Evolutionary conservation across 139 green algal genomes (phyloP).

Genomic region (Chlorella sp.): DNA sequence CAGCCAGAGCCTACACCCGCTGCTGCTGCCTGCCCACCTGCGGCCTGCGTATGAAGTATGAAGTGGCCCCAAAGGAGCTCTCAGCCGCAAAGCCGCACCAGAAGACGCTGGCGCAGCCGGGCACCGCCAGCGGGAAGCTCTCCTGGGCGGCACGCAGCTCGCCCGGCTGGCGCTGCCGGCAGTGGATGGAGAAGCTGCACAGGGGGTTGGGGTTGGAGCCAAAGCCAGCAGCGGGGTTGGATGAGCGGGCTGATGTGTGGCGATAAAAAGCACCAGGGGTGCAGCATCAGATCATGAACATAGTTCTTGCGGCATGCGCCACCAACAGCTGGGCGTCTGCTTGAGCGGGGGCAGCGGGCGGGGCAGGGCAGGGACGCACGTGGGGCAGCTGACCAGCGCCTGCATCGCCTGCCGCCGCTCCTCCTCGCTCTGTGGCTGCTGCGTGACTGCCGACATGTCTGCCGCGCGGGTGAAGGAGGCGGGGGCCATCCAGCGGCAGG

Average conservation of each 20-base stretch:
- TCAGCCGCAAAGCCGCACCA: conserved; percentile 68
- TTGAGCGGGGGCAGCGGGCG: too few species aligned
- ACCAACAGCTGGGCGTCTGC: too few species aligned
- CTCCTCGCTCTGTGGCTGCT: conserved; percentile 59
- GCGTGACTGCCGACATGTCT: conserved; percentile 57
- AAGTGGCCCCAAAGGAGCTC: conserved; percentile 64
- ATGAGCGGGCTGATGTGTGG: neutral
- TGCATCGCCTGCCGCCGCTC: conserved; percentile 64
- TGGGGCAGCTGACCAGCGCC: conserved; percentile 82
- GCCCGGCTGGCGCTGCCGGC: conserved; percentile 16
- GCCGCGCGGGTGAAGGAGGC: conserved; percentile 55
- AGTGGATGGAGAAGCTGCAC: conserved; percentile 82
- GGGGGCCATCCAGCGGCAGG: conserved; percentile 85
- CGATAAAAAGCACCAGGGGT: neutral
- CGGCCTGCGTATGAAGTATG: conserved; percentile 67
- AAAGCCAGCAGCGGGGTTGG: neutral
- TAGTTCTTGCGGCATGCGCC: neutral
- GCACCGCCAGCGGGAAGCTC: conserved; percentile 66
- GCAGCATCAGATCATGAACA: neutral
- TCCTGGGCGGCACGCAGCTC: conserved; percentile 68
- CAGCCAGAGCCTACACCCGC: too few species aligned
- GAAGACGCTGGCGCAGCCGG: conserved; percentile 54
- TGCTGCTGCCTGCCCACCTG: neutral
- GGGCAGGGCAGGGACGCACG: conserved; percentile 52
- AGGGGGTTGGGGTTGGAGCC: neutral